Evolutionary conservation across 352 stramenopile species (phyloP).

Genomic region (Globisporangium middletonii): DNA sequence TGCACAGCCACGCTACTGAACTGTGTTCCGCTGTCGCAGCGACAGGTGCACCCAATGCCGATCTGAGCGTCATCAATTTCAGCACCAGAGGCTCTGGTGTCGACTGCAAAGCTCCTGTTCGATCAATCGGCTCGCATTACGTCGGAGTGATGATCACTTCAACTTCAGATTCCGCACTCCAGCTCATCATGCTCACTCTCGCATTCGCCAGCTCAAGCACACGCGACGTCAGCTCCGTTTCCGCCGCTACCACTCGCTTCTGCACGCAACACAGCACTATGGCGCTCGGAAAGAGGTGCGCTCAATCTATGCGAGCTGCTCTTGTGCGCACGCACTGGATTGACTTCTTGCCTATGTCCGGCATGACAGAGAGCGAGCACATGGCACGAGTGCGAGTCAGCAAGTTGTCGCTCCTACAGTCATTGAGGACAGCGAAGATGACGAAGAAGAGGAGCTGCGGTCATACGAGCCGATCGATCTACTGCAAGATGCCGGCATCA

Average conservation of each 20-base stretch:
- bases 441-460: conserved; percentile 46
- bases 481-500: conserved; percentile 71
- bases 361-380: conserved; percentile 14
- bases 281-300: conserved; percentile 10
- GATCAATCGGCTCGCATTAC: not conserved
- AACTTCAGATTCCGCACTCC: conserved; percentile 10
- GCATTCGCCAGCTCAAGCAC: conserved; percentile 2
- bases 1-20: too few relatives aligned
- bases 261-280: not conserved
- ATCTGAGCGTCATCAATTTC: too few relatives aligned
- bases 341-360: not conserved
- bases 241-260: not conserved
- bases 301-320: too few relatives aligned
- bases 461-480: conserved; percentile 74
- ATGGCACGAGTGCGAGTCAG: conserved; percentile 17
- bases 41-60: too few relatives aligned
- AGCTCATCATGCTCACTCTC: not conserved
- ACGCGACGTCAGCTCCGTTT: not conserved
- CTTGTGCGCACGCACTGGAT: not conserved
- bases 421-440: conserved; percentile 46
- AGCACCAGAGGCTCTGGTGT: not conserved
- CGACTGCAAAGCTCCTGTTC: too few relatives aligned
- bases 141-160: conserved; percentile 2
- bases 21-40: too few relatives aligned
- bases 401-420: conserved; percentile 15